Conservation (phyloP, 1,139 yeast species). For the Oligophagozyma castellii region DNA sequence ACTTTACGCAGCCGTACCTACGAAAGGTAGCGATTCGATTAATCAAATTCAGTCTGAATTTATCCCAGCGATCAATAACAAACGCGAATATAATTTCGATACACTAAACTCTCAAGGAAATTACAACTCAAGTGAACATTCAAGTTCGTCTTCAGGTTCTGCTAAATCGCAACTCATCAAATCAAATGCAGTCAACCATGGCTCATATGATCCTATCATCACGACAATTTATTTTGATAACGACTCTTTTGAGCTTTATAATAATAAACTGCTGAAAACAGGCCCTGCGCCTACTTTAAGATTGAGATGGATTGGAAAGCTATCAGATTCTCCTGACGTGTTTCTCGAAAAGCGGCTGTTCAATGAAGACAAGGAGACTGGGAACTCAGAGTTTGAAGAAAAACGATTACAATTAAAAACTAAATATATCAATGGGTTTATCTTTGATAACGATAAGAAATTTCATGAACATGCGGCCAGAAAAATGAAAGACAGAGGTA, state of each 20-base stretch:
- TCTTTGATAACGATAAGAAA: slow-evolving; percentile 32
- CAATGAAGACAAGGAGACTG: slow-evolving; percentile 44
- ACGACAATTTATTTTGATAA: slow-evolving; percentile 85
- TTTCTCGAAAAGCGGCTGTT: slow-evolving; percentile 64
- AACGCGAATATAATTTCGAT: slow-evolving; percentile 21
- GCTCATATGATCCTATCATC: slow-evolving; percentile 63
- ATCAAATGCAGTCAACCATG: slow-evolving; percentile 26
- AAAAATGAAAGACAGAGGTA: slow-evolving; percentile 45
- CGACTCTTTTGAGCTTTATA: slow-evolving; percentile 68
- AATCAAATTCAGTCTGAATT: slow-evolving; percentile 4
- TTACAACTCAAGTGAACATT: slow-evolving; percentile 25
- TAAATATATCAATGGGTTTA: slow-evolving; percentile 57
- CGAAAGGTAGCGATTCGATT: slow-evolving; percentile 22
- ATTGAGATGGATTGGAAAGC: slow-evolving; percentile 82
- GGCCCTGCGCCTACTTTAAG: slow-evolving; percentile 68
- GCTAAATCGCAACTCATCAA: too few relatives aligned
- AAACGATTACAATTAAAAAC: slow-evolving; percentile 56
- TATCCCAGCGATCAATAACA: slow-evolving; percentile 18
- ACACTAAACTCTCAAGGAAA: too few relatives aligned
- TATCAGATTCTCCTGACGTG: slow-evolving; percentile 63
- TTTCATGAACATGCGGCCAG: slow-evolving; percentile 35
- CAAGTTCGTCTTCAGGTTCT: slow-evolving; percentile 17
- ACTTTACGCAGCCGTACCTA: slow-evolving; percentile 42
- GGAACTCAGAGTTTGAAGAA: slow-evolving; percentile 31
- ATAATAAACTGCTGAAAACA: slow-evolving; percentile 59